Base-by-base conservation (phyloP, 169 alveolate species). In the Sarcocystis neurona region DNA sequence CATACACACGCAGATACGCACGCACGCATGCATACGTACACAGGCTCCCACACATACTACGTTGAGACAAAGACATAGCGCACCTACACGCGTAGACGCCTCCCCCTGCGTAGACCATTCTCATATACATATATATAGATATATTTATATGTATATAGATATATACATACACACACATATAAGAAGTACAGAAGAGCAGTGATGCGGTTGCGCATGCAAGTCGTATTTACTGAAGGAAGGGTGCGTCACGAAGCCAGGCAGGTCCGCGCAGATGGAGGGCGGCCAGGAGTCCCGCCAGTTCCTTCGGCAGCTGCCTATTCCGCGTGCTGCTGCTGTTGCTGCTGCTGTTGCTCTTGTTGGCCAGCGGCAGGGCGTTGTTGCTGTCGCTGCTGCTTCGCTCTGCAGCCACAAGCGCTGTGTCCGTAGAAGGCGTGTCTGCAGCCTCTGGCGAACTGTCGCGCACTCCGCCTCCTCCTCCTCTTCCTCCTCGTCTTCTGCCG, bases 261-360 rank as follows among this genome's bases (percentile, higher is more conserved):
- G 77, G 58, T 12, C 43, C 84, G 5, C 60, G 47, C 39, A 79
- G 85, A 39, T 74, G 89, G 39, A 93, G 82, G 20, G 89, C 90
- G 41, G 84, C 50, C 46, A 93, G 77, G 58, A 93, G 87, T 34
- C 94, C 94, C n/a, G 90, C 90, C 47, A 93, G 85, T 58, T 93
- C 95, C 34, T 87, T 91, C 12, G 93, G 89, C 39, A 90, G 79
- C n/a, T 89, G 93, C 82, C 10, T 15, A 66, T 66, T 66, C 30
- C 39, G 10, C 41, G 85, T 32, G 12, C 77, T 58, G 88, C 0
- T 60, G 56, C 63, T 43, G 15, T 58, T 63, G 53, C 75, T 39
- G 41, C 46, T 44, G 34, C 0, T 27, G 66, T 37, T 34, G 58
- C 84, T 60, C 84, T 56, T 2, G 86, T 46, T 66, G 70, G n/a